Evolutionary conservation across 495 filamentous ascomycete genomes (phyloP).

Genomic region (Xanthoparmelia taractica): DNA sequence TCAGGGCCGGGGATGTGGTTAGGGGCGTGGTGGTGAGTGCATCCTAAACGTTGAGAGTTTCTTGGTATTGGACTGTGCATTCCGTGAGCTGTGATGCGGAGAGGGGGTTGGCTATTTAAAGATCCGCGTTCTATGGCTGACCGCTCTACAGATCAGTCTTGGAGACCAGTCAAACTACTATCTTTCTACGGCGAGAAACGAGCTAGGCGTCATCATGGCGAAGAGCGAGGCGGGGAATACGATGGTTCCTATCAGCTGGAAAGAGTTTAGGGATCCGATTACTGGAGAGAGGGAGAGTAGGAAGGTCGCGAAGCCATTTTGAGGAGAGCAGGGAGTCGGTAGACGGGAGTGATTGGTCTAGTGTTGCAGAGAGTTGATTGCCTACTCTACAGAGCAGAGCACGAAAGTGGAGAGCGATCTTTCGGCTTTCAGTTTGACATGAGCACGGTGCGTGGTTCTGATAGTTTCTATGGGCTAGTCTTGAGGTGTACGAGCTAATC

Average conservation of each 20-base stretch:
- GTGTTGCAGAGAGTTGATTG: too few species aligned
- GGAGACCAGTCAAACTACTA: conserved; percentile 95
- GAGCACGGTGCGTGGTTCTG: background rate
- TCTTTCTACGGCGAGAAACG: conserved; percentile 78
- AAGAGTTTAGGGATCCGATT: conserved; percentile 76
- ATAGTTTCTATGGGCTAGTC: background rate
- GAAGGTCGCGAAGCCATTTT: conserved; percentile 92
- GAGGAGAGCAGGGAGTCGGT: conserved; percentile 27
- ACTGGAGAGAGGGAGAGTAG: conserved; percentile 72
- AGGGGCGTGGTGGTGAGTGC: conserved; percentile 67
- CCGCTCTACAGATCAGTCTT: conserved; percentile 58
- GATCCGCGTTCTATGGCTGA: too few species aligned
- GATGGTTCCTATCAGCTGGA: conserved; percentile 91
- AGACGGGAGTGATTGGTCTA: background rate
- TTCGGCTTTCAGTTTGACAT: background rate
- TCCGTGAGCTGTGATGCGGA: too few species aligned
- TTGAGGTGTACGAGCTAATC: background rate
- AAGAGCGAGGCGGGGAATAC: conserved; percentile 78
- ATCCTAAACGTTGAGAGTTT: background rate
- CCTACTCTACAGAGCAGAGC: background rate
- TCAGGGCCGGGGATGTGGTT: conserved; percentile 89
- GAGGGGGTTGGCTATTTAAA: too few species aligned
- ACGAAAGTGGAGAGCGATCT: background rate
- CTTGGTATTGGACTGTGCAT: background rate
- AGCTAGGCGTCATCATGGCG: conserved; percentile 91